These are phyloP conservation scores for Calonectria pseudoreteaudii DNA, from an alignment of 2,329 filamentous ascomycete species.

Conservation along the genomic window DNA sequence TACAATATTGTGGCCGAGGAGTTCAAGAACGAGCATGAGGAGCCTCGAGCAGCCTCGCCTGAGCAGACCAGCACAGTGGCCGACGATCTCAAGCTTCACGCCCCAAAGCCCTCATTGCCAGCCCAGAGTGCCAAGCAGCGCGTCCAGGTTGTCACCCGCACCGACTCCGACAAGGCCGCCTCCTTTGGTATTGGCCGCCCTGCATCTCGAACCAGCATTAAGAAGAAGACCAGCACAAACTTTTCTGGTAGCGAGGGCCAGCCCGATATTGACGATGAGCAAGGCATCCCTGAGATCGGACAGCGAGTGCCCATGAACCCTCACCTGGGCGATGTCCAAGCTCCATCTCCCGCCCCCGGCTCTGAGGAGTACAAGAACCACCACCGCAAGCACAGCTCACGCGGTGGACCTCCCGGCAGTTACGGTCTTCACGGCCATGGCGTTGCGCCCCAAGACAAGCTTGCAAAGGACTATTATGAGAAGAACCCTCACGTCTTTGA, in stretches of 20 bases:
- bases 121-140: constrained; percentile 84
- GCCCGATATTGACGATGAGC: constrained; percentile 74
- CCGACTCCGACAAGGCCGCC: constrained; percentile 88
- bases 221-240: constrained; percentile 73
- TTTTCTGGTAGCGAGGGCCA: constrained; percentile 63
- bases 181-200: constrained; percentile 85
- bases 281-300: constrained; percentile 93
- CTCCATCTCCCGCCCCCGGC: constrained; percentile 81
- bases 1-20: constrained; percentile 75
- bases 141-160: constrained; percentile 87
- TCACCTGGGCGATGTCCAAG: constrained; percentile 94
- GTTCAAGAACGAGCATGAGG: constrained; percentile 44
- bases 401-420: constrained; percentile 82
- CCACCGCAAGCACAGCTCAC: constrained; percentile 78
- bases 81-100: constrained; percentile 86
- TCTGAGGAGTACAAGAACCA: constrained; percentile 64
- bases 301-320: constrained; percentile 94
- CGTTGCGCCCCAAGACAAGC: constrained; percentile 78
- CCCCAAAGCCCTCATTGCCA: constrained; percentile 88
- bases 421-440: constrained; percentile 95
- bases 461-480: constrained; percentile 92
- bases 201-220: constrained; percentile 63
- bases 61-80: constrained; percentile 83
- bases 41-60: constrained; percentile 55
- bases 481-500: constrained; percentile 87